phyloP scores from a whole-genome alignment of 306 rosid genomes.

The Abrus precatorius region DNA sequence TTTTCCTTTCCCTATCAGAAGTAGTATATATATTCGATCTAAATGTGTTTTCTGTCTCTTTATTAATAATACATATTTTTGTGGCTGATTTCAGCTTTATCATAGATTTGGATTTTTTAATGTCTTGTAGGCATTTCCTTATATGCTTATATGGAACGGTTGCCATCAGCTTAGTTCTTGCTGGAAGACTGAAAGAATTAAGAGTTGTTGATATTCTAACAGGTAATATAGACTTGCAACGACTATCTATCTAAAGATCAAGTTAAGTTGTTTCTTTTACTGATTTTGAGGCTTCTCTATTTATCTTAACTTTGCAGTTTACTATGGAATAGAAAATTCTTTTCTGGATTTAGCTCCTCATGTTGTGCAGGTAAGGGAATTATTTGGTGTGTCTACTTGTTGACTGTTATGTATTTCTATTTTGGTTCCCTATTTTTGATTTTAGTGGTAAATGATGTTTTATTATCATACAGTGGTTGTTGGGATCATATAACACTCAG shows the following conservation, averaged over 20 bases:
- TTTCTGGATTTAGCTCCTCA: constrained; percentile 77
- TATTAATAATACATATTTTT: constrained; percentile 25
- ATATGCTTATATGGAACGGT: constrained; percentile 84
- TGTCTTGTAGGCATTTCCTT: constrained; percentile 85
- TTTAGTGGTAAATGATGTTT: constrained; percentile 37
- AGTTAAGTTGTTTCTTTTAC: constrained; percentile 41
- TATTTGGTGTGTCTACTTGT: constrained; percentile 1
- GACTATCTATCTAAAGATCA: constrained; percentile 6
- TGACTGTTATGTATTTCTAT: constrained; percentile 23
- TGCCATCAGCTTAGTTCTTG: constrained; percentile 75
- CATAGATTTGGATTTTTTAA: constrained; percentile 39
- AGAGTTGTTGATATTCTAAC: constrained; percentile 75
- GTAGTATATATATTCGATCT: constrained; percentile 21
- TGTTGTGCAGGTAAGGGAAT: constrained; percentile 75
- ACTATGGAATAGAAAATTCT: constrained; percentile 83
- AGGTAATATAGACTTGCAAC: constrained; percentile 60
- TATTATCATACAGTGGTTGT: constrained; percentile 73
- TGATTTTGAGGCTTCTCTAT: constrained; percentile 41
- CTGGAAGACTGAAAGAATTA: constrained; percentile 78
- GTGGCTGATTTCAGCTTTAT: constrained; percentile 40
- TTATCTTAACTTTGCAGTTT: constrained; percentile 63
- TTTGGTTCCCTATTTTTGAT: constrained; percentile 28
- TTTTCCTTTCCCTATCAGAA: background rate
- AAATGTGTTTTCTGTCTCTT: constrained; percentile 32
- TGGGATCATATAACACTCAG: constrained; percentile 89